A percentile compares a stretch with the other conserved stretches of the same genome.
phyloP scores from a whole-genome alignment of 352 stramenopile genomes.

The Pythium utonaiense region DNA sequence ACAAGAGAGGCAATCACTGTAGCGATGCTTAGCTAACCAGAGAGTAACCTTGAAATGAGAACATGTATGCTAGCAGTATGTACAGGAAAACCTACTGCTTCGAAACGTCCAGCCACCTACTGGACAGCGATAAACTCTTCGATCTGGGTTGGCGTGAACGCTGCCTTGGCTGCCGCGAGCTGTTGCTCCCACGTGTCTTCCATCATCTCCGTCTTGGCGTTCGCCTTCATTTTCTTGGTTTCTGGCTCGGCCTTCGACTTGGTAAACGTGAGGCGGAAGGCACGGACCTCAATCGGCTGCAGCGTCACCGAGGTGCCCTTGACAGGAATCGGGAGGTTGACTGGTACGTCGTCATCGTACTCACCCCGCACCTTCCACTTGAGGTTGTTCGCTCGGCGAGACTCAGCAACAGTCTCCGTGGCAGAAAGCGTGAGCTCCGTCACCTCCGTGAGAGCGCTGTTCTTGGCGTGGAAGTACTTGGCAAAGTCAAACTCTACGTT shows the following conservation, averaged over 20 bases:
- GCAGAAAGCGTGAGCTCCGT: constrained; percentile 89
- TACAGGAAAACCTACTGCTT: not conserved
- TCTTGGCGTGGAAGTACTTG: constrained; percentile 49
- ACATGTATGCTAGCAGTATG: constrained; percentile 8
- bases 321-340: constrained; percentile 35
- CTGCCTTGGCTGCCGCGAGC: not conserved
- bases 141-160: constrained; percentile 10
- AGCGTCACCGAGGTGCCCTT: constrained; percentile 64
- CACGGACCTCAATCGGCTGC: constrained; percentile 91
- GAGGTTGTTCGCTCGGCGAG: constrained; percentile 46
- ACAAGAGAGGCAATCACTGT: too few relatives aligned
- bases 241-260: constrained; percentile 8
- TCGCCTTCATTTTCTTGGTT: not conserved
- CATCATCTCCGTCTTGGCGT: constrained; percentile 7
- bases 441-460: constrained; percentile 50
- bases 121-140: constrained; percentile 20
- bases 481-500: constrained; percentile 70
- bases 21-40: not conserved
- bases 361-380: constrained; percentile 51
- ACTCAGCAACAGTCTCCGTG: constrained; percentile 50
- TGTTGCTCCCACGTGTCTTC: constrained; percentile 18
- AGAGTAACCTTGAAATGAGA: not conserved
- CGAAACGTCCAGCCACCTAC: constrained; percentile 10
- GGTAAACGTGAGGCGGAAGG: constrained; percentile 82
- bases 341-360: constrained; percentile 18